phyloP scores from a whole-genome alignment of 495 filamentous ascomycete genomes.

The Ramalina intermedia region DNA sequence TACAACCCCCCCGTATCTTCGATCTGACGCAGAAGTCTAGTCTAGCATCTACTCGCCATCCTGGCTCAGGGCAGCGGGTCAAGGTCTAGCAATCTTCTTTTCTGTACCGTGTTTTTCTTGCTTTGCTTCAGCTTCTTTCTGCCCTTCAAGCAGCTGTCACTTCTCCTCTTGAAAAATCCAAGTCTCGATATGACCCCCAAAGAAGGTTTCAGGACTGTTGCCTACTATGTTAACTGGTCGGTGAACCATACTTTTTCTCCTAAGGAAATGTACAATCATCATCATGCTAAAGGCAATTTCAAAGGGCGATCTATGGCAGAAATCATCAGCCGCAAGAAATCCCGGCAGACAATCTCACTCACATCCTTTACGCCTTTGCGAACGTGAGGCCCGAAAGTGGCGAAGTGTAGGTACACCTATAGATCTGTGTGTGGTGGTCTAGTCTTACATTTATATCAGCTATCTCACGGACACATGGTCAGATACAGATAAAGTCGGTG shows the following conservation, averaged over 20 bases:
- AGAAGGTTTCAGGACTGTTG: constrained; percentile 26
- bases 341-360: constrained; percentile 75
- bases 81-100: no score
- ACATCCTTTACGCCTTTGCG: constrained; percentile 84
- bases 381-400: constrained; percentile 62
- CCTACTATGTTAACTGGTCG: constrained; percentile 42
- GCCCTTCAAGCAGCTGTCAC: not conserved
- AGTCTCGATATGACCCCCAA: constrained; percentile 1
- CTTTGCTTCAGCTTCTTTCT: no score
- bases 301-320: constrained; percentile 70
- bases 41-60: no score
- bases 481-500: constrained; percentile 40
- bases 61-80: no score
- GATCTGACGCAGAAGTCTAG: no score
- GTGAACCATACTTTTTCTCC: not conserved
- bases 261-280: no score
- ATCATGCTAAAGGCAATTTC: not conserved
- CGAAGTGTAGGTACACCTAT: constrained; percentile 44
- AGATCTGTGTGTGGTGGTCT: not conserved
- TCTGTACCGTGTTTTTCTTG: no score
- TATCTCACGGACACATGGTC: constrained; percentile 75
- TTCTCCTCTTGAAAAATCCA: not conserved
- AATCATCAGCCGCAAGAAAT: constrained; percentile 78
- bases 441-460: constrained; percentile 17
- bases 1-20: no score